Evolutionary conservation across 2,329 filamentous ascomycete genomes (phyloP).

Genomic region (Colletotrichum viniferum): DNA sequence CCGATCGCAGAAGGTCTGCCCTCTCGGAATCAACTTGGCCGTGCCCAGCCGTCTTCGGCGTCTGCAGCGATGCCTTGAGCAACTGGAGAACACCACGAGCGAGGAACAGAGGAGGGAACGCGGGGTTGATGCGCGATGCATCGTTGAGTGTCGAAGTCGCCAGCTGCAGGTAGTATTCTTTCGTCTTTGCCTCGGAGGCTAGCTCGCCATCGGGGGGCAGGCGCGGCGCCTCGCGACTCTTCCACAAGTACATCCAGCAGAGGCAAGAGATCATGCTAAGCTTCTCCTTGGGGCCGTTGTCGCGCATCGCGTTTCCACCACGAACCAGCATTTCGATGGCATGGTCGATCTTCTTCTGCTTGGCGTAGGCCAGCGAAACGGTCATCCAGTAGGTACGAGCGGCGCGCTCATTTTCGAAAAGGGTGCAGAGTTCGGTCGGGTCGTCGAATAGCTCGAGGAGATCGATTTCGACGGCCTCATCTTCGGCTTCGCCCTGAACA

Average conservation of each 20-base stretch:
- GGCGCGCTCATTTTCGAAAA: constrained; percentile 92
- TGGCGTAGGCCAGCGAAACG: constrained; percentile 95
- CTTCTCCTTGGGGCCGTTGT: constrained; percentile 78
- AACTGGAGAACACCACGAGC: constrained; percentile 89
- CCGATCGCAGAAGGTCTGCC: constrained; percentile 80
- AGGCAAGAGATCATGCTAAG: constrained; percentile 83
- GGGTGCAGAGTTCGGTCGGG: constrained; percentile 90
- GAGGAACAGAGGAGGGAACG: constrained; percentile 88
- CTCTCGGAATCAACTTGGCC: constrained; percentile 73
- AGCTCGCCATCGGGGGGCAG: constrained; percentile 65
- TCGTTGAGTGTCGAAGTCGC: constrained; percentile 95
- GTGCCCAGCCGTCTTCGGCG: constrained; percentile 70
- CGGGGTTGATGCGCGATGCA: constrained; percentile 90
- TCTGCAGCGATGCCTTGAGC: constrained; percentile 83
- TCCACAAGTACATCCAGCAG: constrained; percentile 91
- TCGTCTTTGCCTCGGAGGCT: constrained; percentile 80
- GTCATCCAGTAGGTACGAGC: constrained; percentile 96
- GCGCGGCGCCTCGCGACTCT: constrained; percentile 79
- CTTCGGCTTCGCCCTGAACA: constrained; percentile 67
- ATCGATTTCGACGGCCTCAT: constrained; percentile 87
- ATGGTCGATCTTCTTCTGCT: constrained; percentile 91
- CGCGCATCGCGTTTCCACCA: constrained; percentile 73
- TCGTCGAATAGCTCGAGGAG: constrained; percentile 91
- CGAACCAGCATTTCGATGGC: constrained; percentile 75
- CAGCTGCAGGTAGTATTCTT: constrained; percentile 88